Percentiles rank a stretch among this genome's conserved stretches.
phyloP scores from a whole-genome alignment of 2,329 filamentous ascomycete species.

The Colletotrichum plurivorum region DNA sequence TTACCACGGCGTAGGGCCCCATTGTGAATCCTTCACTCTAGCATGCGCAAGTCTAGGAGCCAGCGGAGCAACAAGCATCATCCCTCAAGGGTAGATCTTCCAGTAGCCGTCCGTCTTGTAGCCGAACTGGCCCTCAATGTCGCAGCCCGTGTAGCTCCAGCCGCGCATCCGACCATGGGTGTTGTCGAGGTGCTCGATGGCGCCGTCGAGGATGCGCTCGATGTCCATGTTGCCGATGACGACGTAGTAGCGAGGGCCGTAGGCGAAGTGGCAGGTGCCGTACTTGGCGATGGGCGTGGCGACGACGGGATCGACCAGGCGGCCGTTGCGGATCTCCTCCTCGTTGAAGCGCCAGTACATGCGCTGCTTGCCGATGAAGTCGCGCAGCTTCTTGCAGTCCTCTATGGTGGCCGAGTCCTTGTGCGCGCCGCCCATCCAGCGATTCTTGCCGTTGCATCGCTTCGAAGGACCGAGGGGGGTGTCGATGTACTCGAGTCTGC shows the following conservation, averaged over 20 bases:
- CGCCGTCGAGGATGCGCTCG: conserved; percentile 12
- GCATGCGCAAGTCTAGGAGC: neutral
- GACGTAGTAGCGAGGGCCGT: neutral
- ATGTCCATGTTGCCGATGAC: conserved; percentile 31
- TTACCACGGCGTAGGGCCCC: neutral
- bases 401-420: conserved; percentile 21
- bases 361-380: conserved; percentile 17
- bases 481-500: conserved; percentile 3
- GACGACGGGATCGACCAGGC: neutral
- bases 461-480: conserved; percentile 28
- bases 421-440: conserved; percentile 20
- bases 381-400: conserved; percentile 26
- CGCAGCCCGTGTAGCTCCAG: conserved; percentile 12
- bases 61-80: neutral
- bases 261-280: conserved; percentile 24
- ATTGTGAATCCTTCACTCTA: neutral
- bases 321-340: neutral
- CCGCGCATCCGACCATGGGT: conserved; percentile 18
- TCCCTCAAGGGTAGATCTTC: conserved; percentile 7
- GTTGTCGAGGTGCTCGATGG: conserved; percentile 19
- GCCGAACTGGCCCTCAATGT: conserved; percentile 10
- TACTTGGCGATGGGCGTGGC: conserved; percentile 25
- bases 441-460: conserved; percentile 18
- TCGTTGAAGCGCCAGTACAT: conserved; percentile 17
- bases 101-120: conserved; percentile 2